These are phyloP conservation scores for Odontarrhena argentea DNA, from an alignment of 345 rosid genomes.

Conservation along the genomic window DNA sequence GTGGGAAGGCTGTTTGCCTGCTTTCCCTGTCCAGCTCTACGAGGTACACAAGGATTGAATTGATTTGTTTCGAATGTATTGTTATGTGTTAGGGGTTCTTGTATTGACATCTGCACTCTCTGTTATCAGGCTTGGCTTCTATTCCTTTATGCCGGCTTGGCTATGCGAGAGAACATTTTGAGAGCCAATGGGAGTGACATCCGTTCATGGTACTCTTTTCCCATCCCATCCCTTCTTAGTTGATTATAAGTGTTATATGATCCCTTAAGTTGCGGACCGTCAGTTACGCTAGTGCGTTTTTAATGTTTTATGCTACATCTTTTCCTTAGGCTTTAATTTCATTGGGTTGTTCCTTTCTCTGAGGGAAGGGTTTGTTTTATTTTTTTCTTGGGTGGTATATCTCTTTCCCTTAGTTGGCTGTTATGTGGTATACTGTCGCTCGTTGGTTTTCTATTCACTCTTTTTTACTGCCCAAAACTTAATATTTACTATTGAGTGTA, in stretches of 20 bases:
- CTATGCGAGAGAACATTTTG: conserved; percentile 87
- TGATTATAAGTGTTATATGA: conserved; percentile 5
- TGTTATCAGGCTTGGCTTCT: conserved; percentile 80
- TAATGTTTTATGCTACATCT: not conserved
- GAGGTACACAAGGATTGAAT: conserved; percentile 52
- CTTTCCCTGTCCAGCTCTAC: conserved; percentile 94
- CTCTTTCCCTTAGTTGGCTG: not conserved
- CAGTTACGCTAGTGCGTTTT: not conserved
- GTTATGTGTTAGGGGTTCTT: not conserved
- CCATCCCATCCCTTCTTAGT: not conserved
- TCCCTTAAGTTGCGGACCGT: not conserved
- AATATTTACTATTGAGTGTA: not conserved
- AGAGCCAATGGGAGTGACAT: conserved; percentile 98
- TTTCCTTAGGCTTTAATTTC: not conserved
- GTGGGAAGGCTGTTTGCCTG: conserved; percentile 92
- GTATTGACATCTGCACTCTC: conserved; percentile 13
- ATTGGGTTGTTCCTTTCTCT: conserved; percentile 4
- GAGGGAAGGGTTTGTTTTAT: not conserved
- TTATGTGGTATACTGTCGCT: not conserved
- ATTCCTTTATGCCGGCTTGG: conserved; percentile 95
- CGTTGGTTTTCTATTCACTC: not conserved
- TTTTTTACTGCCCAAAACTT: not conserved
- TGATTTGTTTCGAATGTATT: not conserved
- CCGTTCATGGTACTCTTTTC: conserved; percentile 77
- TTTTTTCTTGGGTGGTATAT: not conserved